Base-by-base conservation (phyloP, 176 grass and related monocot genomes). In the Paspalum vaginatum region DNA sequence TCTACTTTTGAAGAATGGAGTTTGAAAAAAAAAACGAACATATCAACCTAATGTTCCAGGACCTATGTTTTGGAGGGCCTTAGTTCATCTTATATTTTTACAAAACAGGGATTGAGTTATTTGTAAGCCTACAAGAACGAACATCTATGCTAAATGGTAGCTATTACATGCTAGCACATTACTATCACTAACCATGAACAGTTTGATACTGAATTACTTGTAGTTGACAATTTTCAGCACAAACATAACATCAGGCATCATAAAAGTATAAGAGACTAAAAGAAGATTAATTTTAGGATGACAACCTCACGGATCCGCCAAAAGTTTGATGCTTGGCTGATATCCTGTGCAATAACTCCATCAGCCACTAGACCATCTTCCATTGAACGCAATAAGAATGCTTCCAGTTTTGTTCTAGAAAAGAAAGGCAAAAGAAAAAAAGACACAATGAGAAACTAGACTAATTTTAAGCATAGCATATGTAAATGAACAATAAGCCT, bases 321-420 rank as follows among this genome's bases (percentile, higher is more conserved):
- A 89, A 98, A 98, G 22, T 87, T 93, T 76, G 92, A 91, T 68
- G 88, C 86, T 89, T 98, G 95, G 70, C 86, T 95, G 65, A 98
- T 98, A 90, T 98, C 95, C 84, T 95, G 92, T 68, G 95, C 92
- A 75, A 93, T 87, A 27, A 90, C 88, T 79, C 95, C 95, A 87
- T 98, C 92, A 75, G 83, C 73, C 71, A 98, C 62, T 40, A 94
- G 78, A 79, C 90, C 90, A 87, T 93, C 80, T 91, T 95, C 95
- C 93, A 98, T 84, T 75, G 89, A 91, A 54, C 69, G 80, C 70
- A 98, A 64, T 75, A 95, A 72, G 95, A 98, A 95, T 32, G 90
- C 92, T 93, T 98, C 95, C 43, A 98, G 81, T 83, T 98, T 98
- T 87, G 92, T 62, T 83, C 95, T 98, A 83, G 71, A 91, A 79